These are phyloP conservation scores for Beauveria rudraprayagi DNA, from an alignment of 2,329 filamentous ascomycete species.

Conservation along the genomic window DNA sequence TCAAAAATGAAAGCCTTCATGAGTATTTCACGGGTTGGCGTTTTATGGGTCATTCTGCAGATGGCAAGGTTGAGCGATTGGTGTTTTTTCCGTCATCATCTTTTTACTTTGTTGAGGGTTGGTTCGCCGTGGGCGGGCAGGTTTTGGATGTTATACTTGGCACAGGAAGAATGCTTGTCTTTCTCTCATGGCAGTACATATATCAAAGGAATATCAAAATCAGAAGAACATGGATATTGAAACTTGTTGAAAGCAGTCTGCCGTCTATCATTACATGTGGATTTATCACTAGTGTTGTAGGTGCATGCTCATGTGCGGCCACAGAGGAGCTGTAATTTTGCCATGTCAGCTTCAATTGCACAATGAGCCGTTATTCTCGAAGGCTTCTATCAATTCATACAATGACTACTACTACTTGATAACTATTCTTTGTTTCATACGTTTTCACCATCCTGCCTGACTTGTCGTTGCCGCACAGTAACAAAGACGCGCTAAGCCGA, in stretches of 20 bases:
- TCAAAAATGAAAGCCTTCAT: background rate
- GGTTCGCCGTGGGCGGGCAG: background rate
- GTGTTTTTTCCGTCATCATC: background rate
- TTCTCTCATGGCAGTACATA: background rate
- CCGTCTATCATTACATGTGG: background rate
- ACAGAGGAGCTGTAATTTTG: too few relatives aligned
- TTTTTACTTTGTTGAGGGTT: background rate
- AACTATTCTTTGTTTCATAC: too few relatives aligned
- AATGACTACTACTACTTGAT: too few relatives aligned
- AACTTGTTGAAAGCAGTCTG: background rate
- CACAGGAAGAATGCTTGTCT: background rate
- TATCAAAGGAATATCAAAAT: background rate
- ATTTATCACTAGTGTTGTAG: background rate
- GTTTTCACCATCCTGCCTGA: too few relatives aligned
- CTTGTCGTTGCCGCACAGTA: background rate
- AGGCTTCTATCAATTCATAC: too few relatives aligned
- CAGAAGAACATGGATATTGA: background rate
- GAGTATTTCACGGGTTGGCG: constrained; percentile 1
- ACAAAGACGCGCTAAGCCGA: background rate
- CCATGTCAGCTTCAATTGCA: too few relatives aligned
- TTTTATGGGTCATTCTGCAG: constrained; percentile 1
- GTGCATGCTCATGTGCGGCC: background rate
- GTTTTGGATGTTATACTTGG: background rate
- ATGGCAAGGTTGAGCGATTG: background rate
- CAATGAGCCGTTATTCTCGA: too few relatives aligned